Percentiles rank a stretch among this genome's conserved stretches.
Conservation (phyloP, 2,329 filamentous ascomycete genomes). For the Paraconiothyrium sp. region DNA sequence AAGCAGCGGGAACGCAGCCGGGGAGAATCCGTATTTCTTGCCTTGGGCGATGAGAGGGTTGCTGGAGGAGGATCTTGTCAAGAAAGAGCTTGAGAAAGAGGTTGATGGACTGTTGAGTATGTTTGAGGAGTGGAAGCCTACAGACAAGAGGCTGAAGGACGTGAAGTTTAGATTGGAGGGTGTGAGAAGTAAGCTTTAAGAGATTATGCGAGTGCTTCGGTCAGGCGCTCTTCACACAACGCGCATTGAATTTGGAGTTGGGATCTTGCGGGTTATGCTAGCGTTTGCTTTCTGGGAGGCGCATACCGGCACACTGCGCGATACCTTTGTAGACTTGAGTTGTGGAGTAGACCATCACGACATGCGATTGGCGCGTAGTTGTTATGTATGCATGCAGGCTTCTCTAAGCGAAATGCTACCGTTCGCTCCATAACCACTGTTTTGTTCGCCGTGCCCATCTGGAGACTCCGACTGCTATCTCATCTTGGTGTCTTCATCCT, state of each 20-base stretch:
- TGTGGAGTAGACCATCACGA: no score
- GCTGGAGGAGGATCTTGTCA: conserved; percentile 90
- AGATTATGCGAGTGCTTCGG: not conserved
- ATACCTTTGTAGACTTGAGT: conserved; percentile 5
- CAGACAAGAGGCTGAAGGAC: conserved; percentile 90
- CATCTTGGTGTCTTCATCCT: not conserved
- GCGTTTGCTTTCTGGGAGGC: not conserved
- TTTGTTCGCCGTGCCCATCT: not conserved
- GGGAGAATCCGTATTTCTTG: conserved; percentile 83
- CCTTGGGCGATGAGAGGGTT: conserved; percentile 96
- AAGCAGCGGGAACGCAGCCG: conserved; percentile 27
- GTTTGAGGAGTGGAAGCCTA: conserved; percentile 94
- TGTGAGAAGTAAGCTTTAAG: conserved; percentile 80
- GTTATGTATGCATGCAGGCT: not conserved
- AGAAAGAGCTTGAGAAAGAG: conserved; percentile 79
- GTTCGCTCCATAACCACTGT: not conserved
- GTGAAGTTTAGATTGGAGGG: conserved; percentile 95
- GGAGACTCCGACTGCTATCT: not conserved
- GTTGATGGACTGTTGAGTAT: conserved; percentile 80
- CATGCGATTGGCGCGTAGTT: not conserved
- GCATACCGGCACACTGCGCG: conserved; percentile 2
- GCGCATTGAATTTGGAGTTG: not conserved
- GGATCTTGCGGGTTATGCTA: not conserved
- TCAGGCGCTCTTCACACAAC: not conserved
- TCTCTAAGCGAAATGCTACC: not conserved